A percentile compares a stretch with the other conserved stretches of the same genome.
These are phyloP conservation scores for Ceratocystis albifundus DNA, from an alignment of 2,329 filamentous ascomycete genomes.

Conservation along the genomic window DNA sequence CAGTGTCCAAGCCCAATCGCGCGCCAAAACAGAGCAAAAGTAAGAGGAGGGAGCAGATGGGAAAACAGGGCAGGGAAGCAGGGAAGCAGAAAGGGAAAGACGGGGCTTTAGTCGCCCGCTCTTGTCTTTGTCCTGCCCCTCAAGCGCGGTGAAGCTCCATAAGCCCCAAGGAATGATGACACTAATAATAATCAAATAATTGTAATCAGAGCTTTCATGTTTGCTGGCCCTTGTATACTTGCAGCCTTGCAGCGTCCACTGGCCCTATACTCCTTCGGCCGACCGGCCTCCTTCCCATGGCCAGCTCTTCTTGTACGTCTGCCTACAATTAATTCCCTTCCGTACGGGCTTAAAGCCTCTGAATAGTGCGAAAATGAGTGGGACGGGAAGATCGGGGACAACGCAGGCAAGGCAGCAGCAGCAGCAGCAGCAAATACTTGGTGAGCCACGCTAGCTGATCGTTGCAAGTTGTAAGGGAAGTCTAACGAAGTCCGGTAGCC, in stretches of 20 bases:
- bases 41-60: not conserved
- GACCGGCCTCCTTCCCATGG: no score
- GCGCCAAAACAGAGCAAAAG: conserved; percentile 6
- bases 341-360: no score
- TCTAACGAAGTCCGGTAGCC: no score
- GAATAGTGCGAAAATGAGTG: no score
- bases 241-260: not conserved
- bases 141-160: not conserved
- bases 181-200: not conserved
- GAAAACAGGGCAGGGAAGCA: not conserved
- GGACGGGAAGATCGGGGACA: no score
- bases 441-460: no score
- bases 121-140: not conserved
- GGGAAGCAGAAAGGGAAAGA: not conserved
- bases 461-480: no score
- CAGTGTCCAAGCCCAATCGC: not conserved
- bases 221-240: not conserved
- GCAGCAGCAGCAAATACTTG: no score
- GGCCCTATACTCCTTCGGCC: no score
- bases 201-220: not conserved
- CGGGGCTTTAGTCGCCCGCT: not conserved
- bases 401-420: no score
- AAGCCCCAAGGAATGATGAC: not conserved
- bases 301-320: no score
- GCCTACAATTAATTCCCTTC: no score